These are phyloP conservation scores for Hypoxylon fuscum DNA, from an alignment of 495 filamentous ascomycete species.

Conservation along the genomic window DNA sequence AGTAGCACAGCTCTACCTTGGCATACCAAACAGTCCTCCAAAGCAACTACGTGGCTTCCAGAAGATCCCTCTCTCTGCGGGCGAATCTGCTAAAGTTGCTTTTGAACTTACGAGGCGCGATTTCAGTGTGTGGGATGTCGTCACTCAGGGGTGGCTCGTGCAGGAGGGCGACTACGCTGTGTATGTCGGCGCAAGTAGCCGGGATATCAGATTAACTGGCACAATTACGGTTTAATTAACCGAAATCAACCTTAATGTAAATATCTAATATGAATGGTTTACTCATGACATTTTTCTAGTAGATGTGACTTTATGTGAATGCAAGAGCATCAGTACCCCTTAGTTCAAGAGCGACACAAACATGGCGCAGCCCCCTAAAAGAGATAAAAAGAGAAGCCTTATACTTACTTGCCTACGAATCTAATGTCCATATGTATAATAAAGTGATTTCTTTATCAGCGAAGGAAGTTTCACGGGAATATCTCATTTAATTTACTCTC, in stretches of 20 bases:
- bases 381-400: too few relatives aligned
- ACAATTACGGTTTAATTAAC: constrained; percentile 32
- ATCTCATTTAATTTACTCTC: too few relatives aligned
- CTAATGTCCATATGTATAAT: too few relatives aligned
- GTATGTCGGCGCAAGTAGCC: constrained; percentile 58
- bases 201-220: constrained; percentile 53
- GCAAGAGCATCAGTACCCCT: too few relatives aligned
- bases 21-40: constrained; percentile 64
- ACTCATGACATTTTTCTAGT: background rate
- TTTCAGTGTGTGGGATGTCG: constrained; percentile 71
- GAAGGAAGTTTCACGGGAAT: too few relatives aligned
- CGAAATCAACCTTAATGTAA: constrained; percentile 4
- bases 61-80: constrained; percentile 66
- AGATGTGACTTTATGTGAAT: too few relatives aligned
- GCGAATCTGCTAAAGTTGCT: constrained; percentile 63
- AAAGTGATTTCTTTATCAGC: too few relatives aligned
- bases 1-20: constrained; percentile 79
- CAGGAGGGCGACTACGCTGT: constrained; percentile 53
- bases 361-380: too few relatives aligned
- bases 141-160: constrained; percentile 85
- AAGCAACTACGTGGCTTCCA: constrained; percentile 78
- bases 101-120: constrained; percentile 80
- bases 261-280: background rate
- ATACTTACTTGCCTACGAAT: too few relatives aligned
- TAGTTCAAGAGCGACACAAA: too few relatives aligned